phyloP scores from a whole-genome alignment of 352 stramenopile species.

The Phytopythium ostracodes region DNA sequence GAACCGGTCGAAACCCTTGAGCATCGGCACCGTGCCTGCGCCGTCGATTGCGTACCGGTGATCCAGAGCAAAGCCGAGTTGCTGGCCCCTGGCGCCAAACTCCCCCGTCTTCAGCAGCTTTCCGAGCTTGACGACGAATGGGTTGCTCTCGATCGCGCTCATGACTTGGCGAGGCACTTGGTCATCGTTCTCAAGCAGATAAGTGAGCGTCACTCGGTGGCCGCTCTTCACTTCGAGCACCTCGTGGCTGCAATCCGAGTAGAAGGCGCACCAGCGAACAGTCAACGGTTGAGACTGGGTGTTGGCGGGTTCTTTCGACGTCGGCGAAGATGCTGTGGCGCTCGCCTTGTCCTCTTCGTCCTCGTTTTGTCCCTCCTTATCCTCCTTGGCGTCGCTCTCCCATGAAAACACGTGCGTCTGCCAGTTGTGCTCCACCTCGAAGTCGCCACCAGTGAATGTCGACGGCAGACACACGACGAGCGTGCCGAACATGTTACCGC shows the following conservation, averaged over 20 bases:
- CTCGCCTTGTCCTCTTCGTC: background rate
- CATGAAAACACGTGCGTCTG: background rate
- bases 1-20: constrained; percentile 3
- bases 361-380: background rate
- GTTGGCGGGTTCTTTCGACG: background rate
- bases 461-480: constrained; percentile 3
- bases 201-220: constrained; percentile 1
- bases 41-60: background rate
- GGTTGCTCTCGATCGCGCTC: background rate
- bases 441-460: background rate
- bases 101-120: background rate
- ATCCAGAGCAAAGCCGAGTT: constrained; percentile 1
- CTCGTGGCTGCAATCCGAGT: constrained; percentile 3
- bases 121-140: background rate
- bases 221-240: constrained; percentile 1
- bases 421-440: background rate
- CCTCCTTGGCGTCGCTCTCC: background rate
- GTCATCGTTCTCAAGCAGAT: background rate
- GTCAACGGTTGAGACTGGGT: background rate
- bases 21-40: background rate
- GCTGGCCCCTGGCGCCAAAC: background rate
- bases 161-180: background rate
- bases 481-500: constrained; percentile 2
- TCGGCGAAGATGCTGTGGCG: too few species aligned
- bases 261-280: constrained; percentile 1